Conservation (phyloP, 75 land plant species). For the Pseudotsuga menziesii region DNA sequence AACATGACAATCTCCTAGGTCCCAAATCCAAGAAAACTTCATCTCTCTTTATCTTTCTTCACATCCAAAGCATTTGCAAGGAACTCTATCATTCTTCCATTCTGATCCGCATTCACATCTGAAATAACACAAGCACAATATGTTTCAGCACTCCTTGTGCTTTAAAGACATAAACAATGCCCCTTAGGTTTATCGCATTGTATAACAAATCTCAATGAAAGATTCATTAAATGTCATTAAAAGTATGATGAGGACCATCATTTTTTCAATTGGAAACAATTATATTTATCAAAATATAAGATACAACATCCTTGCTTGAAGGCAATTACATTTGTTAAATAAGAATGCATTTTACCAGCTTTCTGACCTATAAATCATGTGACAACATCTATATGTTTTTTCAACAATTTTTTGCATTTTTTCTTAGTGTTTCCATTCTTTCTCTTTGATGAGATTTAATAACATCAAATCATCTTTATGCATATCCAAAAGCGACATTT, state of each 20-base stretch:
- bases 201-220: neutral
- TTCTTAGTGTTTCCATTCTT: conserved; percentile 40
- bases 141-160: neutral
- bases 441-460: neutral
- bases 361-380: conserved; percentile 48
- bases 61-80: conserved; percentile 7
- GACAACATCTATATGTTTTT: conserved; percentile 35
- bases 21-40: too few relatives aligned
- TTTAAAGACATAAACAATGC: neutral
- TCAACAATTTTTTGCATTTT: conserved; percentile 36
- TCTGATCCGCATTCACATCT: conserved; percentile 10
- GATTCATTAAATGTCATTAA: neutral
- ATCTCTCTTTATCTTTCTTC: neutral
- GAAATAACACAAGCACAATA: neutral
- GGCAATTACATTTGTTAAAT: too few relatives aligned
- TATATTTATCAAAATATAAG: too few relatives aligned
- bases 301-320: too few relatives aligned
- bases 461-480: too few relatives aligned
- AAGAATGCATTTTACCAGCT: too few relatives aligned
- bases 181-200: neutral
- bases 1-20: too few relatives aligned
- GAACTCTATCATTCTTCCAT: conserved; percentile 6
- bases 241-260: too few relatives aligned
- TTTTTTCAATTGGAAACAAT: neutral
- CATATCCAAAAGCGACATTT: too few relatives aligned